Evolutionary conservation across 331 rosid species (phyloP).

Genomic region (Malus hybrid): DNA sequence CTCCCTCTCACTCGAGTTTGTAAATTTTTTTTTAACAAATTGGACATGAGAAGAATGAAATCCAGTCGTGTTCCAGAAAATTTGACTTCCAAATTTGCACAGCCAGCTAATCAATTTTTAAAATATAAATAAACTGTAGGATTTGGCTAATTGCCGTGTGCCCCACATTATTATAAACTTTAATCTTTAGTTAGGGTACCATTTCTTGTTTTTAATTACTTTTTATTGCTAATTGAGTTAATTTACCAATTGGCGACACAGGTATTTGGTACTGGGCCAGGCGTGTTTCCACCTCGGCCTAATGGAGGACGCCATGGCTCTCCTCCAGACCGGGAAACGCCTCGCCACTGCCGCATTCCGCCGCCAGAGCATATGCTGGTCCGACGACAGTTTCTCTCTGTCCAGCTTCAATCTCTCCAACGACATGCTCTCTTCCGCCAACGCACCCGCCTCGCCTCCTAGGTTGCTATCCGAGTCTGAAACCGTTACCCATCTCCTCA

Average conservation of each 20-base stretch:
- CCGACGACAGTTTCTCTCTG: slow-evolving; percentile 73
- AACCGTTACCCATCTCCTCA: slow-evolving; percentile 52
- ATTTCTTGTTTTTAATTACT: not conserved
- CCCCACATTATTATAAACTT: no score
- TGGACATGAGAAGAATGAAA: no score
- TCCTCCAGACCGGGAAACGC: slow-evolving; percentile 88
- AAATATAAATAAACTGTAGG: not conserved
- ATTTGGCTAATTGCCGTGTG: no score
- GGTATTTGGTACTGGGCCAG: slow-evolving; percentile 80
- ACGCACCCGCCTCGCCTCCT: slow-evolving; percentile 36
- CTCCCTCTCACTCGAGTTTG: no score
- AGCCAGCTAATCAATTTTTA: not conserved
- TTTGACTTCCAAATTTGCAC: not conserved
- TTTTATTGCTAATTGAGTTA: not conserved
- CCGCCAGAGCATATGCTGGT: slow-evolving; percentile 78
- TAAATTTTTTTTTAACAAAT: no score
- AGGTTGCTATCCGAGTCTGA: slow-evolving; percentile 43
- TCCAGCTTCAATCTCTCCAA: slow-evolving; percentile 28
- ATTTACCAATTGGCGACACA: slow-evolving; percentile 5
- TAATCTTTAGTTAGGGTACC: not conserved
- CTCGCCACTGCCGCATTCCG: slow-evolving; percentile 87
- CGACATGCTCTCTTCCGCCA: slow-evolving; percentile 17
- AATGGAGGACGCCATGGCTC: slow-evolving; percentile 96
- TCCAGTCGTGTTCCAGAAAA: not conserved
- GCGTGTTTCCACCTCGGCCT: slow-evolving; percentile 91